Conservation (phyloP, 2,329 filamentous ascomycete genomes). For the Aspergillus tubingensis region DNA sequence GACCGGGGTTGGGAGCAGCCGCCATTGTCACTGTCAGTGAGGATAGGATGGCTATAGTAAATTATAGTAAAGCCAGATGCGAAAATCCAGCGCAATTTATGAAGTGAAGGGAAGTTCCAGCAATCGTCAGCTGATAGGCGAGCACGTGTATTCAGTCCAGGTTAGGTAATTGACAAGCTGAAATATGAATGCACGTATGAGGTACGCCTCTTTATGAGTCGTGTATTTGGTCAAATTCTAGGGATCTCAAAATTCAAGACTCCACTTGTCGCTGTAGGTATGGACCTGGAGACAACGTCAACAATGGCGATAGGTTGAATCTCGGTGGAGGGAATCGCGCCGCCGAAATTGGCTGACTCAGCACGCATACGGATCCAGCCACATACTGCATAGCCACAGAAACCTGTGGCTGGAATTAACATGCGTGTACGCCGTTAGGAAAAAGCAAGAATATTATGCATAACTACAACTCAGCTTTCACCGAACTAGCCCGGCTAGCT, state of each 20-base stretch:
- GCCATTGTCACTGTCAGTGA: neutral
- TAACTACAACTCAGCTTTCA: neutral
- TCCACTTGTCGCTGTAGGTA: neutral
- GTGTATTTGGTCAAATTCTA: neutral
- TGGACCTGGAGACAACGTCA: neutral
- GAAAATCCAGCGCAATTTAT: neutral
- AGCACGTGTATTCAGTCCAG: neutral
- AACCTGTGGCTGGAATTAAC: neutral
- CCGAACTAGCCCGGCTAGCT: conserved; percentile 48
- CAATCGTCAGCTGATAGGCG: neutral
- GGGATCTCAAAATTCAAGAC: neutral
- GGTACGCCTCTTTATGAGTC: too few relatives aligned
- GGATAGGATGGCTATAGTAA: neutral
- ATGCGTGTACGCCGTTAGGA: neutral
- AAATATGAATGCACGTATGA: neutral
- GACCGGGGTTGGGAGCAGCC: neutral
- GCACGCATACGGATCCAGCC: neutral
- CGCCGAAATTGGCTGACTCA: neutral
- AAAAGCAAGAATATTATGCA: neutral
- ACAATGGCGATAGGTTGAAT: neutral
- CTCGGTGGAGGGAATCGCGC: neutral
- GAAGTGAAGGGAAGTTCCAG: neutral
- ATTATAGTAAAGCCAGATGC: neutral
- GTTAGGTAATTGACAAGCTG: neutral
- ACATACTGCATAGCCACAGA: neutral